Conservation (phyloP, 2,329 filamentous ascomycete genomes). For the Didymellaceae sp. region DNA sequence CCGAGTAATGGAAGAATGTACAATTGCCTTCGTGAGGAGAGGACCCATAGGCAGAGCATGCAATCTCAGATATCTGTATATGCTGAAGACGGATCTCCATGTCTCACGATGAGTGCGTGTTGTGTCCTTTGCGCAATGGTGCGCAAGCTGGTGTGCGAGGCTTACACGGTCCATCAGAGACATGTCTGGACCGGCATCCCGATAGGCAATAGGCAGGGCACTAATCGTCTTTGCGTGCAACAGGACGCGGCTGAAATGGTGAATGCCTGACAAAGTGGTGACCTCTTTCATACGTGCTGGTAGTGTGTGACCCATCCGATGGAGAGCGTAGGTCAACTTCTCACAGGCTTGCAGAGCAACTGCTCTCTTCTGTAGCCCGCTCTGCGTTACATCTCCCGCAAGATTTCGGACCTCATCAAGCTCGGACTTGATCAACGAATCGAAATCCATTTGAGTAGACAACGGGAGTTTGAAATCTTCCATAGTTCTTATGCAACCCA, state of each 20-base stretch:
- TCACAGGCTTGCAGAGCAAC: conserved; percentile 12
- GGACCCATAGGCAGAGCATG: conserved; percentile 34
- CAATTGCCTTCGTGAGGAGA: conserved; percentile 39
- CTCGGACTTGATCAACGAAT: not conserved
- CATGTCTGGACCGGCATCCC: conserved; percentile 21
- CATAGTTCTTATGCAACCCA: conserved; percentile 22
- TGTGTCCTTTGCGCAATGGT: conserved; percentile 39
- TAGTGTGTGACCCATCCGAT: conserved; percentile 4
- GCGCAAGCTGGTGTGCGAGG: conserved; percentile 43
- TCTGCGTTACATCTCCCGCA: not conserved
- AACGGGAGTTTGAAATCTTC: conserved; percentile 10
- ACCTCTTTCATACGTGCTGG: conserved; percentile 8
- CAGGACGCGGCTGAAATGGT: conserved; percentile 39
- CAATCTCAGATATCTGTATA: conserved; percentile 36
- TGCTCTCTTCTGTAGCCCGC: not conserved
- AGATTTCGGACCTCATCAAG: not conserved
- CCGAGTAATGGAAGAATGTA: conserved; percentile 33
- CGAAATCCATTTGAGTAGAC: conserved; percentile 1
- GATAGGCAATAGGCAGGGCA: conserved; percentile 35
- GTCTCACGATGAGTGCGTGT: conserved; percentile 26
- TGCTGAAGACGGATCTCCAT: conserved; percentile 36
- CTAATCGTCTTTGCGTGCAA: conserved; percentile 25
- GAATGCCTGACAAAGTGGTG: conserved; percentile 15
- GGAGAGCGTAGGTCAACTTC: conserved; percentile 14
- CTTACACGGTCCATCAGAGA: conserved; percentile 21